Conservation (phyloP, 2,329 filamentous ascomycete species). For the Ceratocystis huliohia region DNA sequence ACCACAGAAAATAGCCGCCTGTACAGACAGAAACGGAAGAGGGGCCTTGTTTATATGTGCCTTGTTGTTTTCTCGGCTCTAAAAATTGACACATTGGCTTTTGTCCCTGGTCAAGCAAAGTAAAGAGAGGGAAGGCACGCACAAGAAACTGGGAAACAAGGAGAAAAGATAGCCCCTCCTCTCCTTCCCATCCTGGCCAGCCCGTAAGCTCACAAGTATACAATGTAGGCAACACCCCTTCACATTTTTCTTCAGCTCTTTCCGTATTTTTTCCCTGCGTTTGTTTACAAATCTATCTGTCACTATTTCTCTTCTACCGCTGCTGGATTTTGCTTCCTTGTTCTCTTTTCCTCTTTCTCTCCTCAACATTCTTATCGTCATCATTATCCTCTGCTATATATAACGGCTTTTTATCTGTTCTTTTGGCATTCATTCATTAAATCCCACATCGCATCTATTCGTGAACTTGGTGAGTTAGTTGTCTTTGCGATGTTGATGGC, state of each 20-base stretch:
- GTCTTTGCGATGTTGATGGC: not conserved
- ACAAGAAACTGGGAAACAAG: too few relatives aligned
- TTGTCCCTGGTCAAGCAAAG: not conserved
- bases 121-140: not conserved
- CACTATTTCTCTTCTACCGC: not conserved
- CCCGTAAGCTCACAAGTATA: not conserved
- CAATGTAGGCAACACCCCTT: conserved; percentile 1
- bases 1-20: not conserved
- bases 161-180: conserved; percentile 2
- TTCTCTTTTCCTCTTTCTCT: not conserved
- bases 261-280: not conserved
- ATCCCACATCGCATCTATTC: not conserved
- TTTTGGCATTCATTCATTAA: not conserved
- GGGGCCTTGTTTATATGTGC: not conserved
- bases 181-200: not conserved
- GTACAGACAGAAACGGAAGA: not conserved
- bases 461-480: conserved; percentile 7
- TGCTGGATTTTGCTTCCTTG: not conserved
- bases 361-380: not conserved
- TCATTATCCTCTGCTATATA: not conserved
- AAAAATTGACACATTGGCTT: conserved; percentile 5
- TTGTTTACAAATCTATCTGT: not conserved
- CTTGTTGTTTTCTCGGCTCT: not conserved
- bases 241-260: not conserved
- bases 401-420: not conserved